Conservation (phyloP, 2,329 filamentous ascomycete genomes). For the Elsinoe perseae region DNA sequence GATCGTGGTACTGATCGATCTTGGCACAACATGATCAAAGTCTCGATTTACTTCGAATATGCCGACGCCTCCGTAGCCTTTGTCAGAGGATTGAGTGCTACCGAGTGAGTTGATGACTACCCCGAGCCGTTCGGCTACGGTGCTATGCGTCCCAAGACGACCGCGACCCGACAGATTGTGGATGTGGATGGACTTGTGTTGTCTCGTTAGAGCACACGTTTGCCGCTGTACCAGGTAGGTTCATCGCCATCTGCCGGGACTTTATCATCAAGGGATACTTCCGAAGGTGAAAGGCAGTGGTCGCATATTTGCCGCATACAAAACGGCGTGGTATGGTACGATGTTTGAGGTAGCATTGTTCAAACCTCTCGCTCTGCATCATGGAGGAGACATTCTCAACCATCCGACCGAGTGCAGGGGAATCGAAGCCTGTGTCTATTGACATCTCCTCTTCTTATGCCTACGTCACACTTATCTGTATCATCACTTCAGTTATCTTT, state of each 20-base stretch:
- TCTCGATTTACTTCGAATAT: no score
- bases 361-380: background rate
- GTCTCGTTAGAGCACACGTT: no score
- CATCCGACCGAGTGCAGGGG: background rate
- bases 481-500: background rate
- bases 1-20: no score
- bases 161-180: no score
- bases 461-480: background rate
- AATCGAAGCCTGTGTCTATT: background rate
- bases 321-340: background rate
- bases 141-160: no score
- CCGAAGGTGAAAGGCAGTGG: background rate
- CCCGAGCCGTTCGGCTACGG: no score
- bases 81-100: no score
- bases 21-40: no score
- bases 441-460: background rate
- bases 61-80: no score
- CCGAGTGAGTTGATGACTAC: no score
- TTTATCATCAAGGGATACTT: background rate
- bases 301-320: background rate
- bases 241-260: background rate
- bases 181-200: no score
- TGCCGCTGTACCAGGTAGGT: no score
- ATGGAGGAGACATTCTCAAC: background rate
- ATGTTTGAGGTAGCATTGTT: background rate